Base-by-base conservation (phyloP, 2,329 filamentous ascomycete genomes). In the Aureobasidium sp. region DNA sequence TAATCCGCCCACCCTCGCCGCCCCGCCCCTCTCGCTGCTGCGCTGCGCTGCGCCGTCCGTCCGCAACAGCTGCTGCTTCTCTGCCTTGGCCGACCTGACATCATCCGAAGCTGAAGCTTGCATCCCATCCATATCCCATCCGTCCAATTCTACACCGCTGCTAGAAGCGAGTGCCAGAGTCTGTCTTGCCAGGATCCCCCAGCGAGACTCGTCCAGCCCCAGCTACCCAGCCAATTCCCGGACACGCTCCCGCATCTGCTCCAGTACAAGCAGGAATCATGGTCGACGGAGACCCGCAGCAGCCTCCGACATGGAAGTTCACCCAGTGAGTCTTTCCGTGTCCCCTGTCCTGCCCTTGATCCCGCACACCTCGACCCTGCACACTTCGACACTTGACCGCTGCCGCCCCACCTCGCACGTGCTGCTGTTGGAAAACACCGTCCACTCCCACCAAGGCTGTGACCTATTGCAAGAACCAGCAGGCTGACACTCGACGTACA, bases 251-350 rank as follows among this genome's bases (percentile, higher is more conserved):
- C 15, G 27, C 37, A 50, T 42, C 37, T 17, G 33, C 33, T 49
- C 21, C 19, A 55, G 49, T 40, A 55, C 43, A 49, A 42, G 23
- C 43, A 63, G 54, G 64, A 70, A 93, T 87, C 81, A 96, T 97
- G 92, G 92, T 94, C 81, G 92, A 96, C 84, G 88, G 95, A 80
- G 83, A 88, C 66, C 66, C 69, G 63, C 64, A 67, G 79, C 90
- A 85, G 82, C 87, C 90, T 79, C 92, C 92, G 74, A 97, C 92
- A 79, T 97, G 93, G 93, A 97, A 97, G 83, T 97, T 97, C 80
- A 97, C 93, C 77, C 93, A 97, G 92, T 95, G 89, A 77, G 90
- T 73, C 31, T 55, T 61, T 58, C 38, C 63, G 25, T 17, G 23
- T 37, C 42, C 7, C 49, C 15, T 46, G 29, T 21, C 23, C 42